Conservation (phyloP, 2,329 filamentous ascomycete genomes). For the Cytospora schulzeri region DNA sequence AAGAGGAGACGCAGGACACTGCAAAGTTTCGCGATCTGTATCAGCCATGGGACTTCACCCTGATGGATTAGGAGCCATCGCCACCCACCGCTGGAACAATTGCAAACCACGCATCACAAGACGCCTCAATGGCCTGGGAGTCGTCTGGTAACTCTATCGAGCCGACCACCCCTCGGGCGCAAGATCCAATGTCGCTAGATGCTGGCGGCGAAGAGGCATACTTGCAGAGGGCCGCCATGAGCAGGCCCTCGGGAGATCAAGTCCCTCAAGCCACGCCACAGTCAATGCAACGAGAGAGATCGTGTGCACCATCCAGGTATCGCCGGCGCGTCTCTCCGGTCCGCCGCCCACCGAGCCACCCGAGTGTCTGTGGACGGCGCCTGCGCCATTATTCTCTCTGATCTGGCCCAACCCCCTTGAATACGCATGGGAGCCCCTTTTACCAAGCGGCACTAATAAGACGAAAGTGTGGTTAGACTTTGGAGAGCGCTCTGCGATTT, state of each 20-base stretch:
- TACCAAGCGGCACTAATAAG: not conserved
- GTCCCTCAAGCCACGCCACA: not conserved
- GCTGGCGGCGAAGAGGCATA: not conserved
- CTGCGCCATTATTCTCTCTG: conserved; percentile 13
- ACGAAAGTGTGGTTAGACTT: not conserved
- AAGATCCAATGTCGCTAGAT: conserved; percentile 7
- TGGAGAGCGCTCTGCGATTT: not conserved
- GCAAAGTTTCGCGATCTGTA: conserved; percentile 80
- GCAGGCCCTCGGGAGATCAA: not conserved
- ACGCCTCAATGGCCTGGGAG: not conserved
- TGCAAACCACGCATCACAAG: not conserved
- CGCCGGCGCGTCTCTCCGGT: not conserved
- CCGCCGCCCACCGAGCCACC: conserved; percentile 9
- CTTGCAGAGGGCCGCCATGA: not conserved
- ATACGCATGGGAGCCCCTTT: not conserved
- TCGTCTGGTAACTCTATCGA: not conserved
- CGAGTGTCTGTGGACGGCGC: conserved; percentile 10
- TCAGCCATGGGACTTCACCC: conserved; percentile 82
- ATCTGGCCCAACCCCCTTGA: not conserved
- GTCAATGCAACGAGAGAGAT: not conserved
- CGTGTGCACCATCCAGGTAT: not conserved
- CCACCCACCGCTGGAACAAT: not conserved
- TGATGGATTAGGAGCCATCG: conserved; percentile 30
- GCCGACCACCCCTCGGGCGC: not conserved
- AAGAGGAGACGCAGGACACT: conserved; percentile 79